Conservation (phyloP, 257 asterid species). For the Ilex aquifolium region DNA sequence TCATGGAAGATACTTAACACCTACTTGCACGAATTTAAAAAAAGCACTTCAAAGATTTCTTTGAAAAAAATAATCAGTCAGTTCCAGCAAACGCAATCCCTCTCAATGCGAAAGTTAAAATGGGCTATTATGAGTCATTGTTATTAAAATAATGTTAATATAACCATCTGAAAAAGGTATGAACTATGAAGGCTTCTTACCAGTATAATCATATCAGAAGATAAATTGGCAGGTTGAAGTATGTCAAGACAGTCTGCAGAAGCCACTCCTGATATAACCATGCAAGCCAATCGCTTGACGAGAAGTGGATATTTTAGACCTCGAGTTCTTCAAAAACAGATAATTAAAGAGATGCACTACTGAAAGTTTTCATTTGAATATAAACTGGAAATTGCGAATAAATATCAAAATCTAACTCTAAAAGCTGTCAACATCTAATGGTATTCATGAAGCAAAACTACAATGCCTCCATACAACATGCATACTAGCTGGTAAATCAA, state of each 20-base stretch:
- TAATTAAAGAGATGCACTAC: background rate
- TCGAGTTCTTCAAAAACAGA: constrained; percentile 43
- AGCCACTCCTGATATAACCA: constrained; percentile 49
- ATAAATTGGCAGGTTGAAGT: constrained; percentile 59
- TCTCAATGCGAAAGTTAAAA: too few relatives aligned
- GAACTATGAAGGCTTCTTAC: constrained; percentile 23
- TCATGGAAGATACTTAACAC: too few relatives aligned
- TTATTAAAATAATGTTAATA: too few relatives aligned
- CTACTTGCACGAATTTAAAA: too few relatives aligned
- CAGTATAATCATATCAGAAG: constrained; percentile 41
- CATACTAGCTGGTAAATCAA: background rate
- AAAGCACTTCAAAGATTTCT: too few relatives aligned
- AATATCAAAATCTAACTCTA: background rate
- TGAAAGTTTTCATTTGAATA: too few relatives aligned
- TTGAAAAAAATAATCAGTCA: too few relatives aligned
- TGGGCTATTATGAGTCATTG: too few relatives aligned
- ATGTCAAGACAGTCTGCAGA: constrained; percentile 46
- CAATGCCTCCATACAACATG: constrained; percentile 32
- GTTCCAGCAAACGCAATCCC: too few relatives aligned
- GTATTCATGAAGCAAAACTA: background rate
- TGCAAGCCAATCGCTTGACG: constrained; percentile 71
- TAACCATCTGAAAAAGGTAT: too few relatives aligned
- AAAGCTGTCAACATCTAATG: too few relatives aligned
- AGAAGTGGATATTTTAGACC: constrained; percentile 79
- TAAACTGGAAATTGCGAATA: too few relatives aligned